Evolutionary conservation across 169 alveolate genomes (phyloP), one percentile per base, ranked within the genome.

Genomic region (Eimeria nieschulzi): DNA sequence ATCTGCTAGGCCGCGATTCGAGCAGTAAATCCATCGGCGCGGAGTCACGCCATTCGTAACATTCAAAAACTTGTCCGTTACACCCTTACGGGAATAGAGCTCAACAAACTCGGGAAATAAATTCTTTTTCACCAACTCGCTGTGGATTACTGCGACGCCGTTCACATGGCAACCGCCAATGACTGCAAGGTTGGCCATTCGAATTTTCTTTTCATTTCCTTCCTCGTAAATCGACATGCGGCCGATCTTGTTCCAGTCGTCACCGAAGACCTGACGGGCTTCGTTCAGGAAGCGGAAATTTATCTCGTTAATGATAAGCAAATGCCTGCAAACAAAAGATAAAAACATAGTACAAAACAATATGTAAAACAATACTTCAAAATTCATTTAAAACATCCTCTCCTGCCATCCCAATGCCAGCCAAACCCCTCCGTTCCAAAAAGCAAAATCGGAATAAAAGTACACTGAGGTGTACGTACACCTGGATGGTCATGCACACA

Each of bases 31-130:
- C 98, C 99, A 98, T 87, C 99, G 96, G 53, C 99, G 94, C 8
- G 99, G 99, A n/a, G 99, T 97, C 25, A 98, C 99, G 23, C 99
- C 99, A 94, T 98, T 98, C 54, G 99, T 98, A 83, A 96, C 97
- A 92, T 98, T 98, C 66, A 95, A 92, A 92, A 98, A 94, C 93
- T 97, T 98, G 73, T 96, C 96, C 19, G 97, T 97, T 92, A 51
- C 21, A 5, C 88, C 93, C 64, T 86, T 91, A 33, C 92, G 86
- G 63, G 93, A 53, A 88, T 94, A 97, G 91, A 94, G 96, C 85
- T 97, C 97, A 92, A 95, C 95, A 95, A 97, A 97, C 76, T 96
- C 98, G 46, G 96, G 96, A 93, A 98, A 97, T 61, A 98, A 94
- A 23, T 95, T 95, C 56, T 93, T 94, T 80, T 95, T 95, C 71